phyloP scores from a whole-genome alignment of 192 early-diverging fungal genomes.

The Entrophospora sp. region DNA sequence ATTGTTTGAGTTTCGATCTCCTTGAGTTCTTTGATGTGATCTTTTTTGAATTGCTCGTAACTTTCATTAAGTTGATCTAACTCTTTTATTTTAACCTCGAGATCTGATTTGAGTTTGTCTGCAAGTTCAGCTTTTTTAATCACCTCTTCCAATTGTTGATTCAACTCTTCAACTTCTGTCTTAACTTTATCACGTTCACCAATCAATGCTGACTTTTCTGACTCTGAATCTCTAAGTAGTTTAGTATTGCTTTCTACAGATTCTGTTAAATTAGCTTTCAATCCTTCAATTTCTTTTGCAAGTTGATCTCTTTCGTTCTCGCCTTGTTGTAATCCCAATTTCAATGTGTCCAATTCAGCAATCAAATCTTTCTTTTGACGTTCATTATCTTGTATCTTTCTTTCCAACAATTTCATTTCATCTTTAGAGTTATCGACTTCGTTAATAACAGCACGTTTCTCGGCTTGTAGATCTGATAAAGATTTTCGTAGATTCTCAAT shows the following conservation, averaged over 20 bases:
- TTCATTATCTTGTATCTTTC: slow-evolving; percentile 12
- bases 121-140: too few species aligned
- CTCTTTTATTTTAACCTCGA: too few species aligned
- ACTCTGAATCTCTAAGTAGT: slow-evolving; percentile 8
- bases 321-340: not conserved
- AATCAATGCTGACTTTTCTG: slow-evolving; percentile 18
- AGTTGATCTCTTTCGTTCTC: slow-evolving; percentile 8
- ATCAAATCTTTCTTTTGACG: not conserved
- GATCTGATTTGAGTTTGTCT: too few species aligned
- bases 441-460: slow-evolving; percentile 3
- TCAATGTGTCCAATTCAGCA: not conserved
- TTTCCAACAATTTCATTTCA: slow-evolving; percentile 7
- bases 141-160: too few species aligned
- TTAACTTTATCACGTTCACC: slow-evolving; percentile 18
- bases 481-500: slow-evolving; percentile 16
- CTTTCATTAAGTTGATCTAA: too few species aligned
- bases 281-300: not conserved
- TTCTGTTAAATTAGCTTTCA: not conserved
- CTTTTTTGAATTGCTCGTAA: too few species aligned
- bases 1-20: too few species aligned
- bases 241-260: not conserved
- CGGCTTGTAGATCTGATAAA: slow-evolving; percentile 13
- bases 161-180: not conserved
- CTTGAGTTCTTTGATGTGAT: too few species aligned
- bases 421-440: slow-evolving; percentile 5